Evolutionary conservation across 2,329 filamentous ascomycete species (phyloP), one percentile per base, ranked within the genome.

Genomic region (Myriangium duriaei): DNA sequence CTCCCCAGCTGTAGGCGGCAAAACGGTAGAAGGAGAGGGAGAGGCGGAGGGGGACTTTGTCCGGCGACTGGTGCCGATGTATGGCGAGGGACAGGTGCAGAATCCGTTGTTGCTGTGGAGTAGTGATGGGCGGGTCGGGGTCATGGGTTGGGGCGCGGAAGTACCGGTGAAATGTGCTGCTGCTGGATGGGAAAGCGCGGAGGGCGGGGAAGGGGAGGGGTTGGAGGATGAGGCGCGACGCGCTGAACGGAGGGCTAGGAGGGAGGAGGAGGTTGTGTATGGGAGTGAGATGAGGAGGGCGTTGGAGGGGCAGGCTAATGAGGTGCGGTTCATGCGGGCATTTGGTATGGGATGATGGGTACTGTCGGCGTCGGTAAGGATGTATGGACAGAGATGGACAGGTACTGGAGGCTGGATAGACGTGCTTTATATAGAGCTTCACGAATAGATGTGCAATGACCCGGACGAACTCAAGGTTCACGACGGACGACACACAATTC

Each of bases 51-150:
- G 74, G 37, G 85, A 91, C 47, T 79, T 91, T 42, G 84, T 80
- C 4, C 73, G 85, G 47, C 92, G 92, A 54, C 73, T 94, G 30
- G 49, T 88, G 2, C 78, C 82, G 2, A 63, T 65, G 3, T 35
- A 33, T 21, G 37, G 32, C 2, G 13, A 43, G 4, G 44, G 43
- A 2, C 48, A 47, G 1, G 59, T 48, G 34, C 51, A 57, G 28
- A 76, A 85, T 50, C 79, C 88, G 49, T 59, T 95, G 10, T 57
- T 93, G 3, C 67, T 94, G 32, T 94, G 86, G 86, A 94, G 86
- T 0, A 87, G 85, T 12, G 85, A 93, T 29, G 65, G 65, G 42
- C 78, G 77, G 45, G 63, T 94, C 32, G 87, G 85, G 0, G 65
- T 91, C 41, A 57, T 92, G 11, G 59, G 1, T 67, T 69, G 47